These are phyloP conservation scores for Taphrina pruni DNA, from an alignment of 1,139 yeast genomes.

Conservation along the genomic window DNA sequence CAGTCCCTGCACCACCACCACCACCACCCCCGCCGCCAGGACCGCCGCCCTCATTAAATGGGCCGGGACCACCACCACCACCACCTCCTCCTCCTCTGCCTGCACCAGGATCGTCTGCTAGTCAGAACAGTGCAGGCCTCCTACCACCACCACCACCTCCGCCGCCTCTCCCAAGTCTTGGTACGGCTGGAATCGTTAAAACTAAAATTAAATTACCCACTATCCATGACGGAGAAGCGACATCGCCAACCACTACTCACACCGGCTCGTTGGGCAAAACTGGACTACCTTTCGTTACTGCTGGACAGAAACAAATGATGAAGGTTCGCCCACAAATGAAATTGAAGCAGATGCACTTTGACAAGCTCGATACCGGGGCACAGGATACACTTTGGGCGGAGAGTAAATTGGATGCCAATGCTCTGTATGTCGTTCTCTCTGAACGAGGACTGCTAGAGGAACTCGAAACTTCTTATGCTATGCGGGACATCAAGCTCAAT, in stretches of 20 bases:
- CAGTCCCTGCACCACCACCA: constrained; percentile 1
- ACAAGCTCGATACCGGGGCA: constrained; percentile 64
- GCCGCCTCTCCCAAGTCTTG: constrained; percentile 46
- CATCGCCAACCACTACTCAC: constrained; percentile 15
- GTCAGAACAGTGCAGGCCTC: constrained; percentile 50
- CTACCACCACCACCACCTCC: constrained; percentile 45
- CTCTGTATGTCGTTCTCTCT: constrained; percentile 62
- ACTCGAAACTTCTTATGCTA: constrained; percentile 77
- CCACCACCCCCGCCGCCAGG: constrained; percentile 52
- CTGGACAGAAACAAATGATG: constrained; percentile 33
- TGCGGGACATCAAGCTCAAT: constrained; percentile 58
- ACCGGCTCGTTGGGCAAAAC: constrained; percentile 42
- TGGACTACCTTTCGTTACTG: constrained; percentile 41
- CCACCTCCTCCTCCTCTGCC: constrained; percentile 53
- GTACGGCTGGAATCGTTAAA: constrained; percentile 46
- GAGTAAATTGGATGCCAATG: constrained; percentile 54
- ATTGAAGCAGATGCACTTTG: constrained; percentile 96
- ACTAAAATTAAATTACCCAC: neutral
- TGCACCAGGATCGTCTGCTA: constrained; percentile 53
- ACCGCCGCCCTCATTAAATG: constrained; percentile 45
- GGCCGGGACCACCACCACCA: constrained; percentile 46
- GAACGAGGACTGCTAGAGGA: constrained; percentile 77
- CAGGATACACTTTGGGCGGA: constrained; percentile 84
- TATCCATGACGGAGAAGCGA: neutral
- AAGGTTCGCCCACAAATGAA: constrained; percentile 63